Evolutionary conservation across 768 basidiomycete species (phyloP).

Genomic region (Naganishia vaughanmartiniae): DNA sequence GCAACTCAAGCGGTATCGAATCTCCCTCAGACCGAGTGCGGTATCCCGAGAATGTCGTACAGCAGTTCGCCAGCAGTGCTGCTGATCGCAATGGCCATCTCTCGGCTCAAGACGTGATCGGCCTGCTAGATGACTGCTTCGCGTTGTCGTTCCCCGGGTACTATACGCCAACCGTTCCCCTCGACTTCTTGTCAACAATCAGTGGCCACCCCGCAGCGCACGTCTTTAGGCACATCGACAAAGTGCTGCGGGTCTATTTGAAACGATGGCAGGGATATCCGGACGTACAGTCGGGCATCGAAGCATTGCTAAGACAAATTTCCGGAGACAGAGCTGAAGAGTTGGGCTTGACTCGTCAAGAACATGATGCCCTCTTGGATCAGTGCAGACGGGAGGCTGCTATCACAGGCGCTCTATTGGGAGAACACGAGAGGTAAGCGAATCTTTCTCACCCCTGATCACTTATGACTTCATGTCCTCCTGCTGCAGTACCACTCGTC

Average conservation of each 20-base stretch:
- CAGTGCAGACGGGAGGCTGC: too few species aligned
- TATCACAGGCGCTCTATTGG: too few species aligned
- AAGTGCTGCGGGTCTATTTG: neutral
- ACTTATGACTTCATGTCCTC: too few species aligned
- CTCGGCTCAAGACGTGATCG: neutral
- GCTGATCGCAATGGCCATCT: neutral
- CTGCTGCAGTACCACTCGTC: too few species aligned
- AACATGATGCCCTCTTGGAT: too few species aligned
- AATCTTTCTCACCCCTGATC: too few species aligned
- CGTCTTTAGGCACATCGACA: neutral
- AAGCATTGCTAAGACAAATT: too few species aligned
- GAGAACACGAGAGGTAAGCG: too few species aligned
- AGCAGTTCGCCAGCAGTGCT: neutral
- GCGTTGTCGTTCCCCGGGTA: neutral
- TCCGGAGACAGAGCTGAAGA: too few species aligned
- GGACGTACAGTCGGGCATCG: too few species aligned
- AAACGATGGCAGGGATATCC: neutral
- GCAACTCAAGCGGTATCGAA: neutral
- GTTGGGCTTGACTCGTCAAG: too few species aligned
- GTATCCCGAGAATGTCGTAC: constrained; percentile 2
- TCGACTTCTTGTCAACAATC: neutral
- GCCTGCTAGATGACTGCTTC: constrained; percentile 3
- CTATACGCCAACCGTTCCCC: neutral
- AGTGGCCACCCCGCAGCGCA: neutral
- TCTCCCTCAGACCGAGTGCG: neutral